Percentiles rank a stretch among this genome's conserved stretches.
Evolutionary conservation across 345 rosid genomes (phyloP).

Genomic region (Sisymbrium altissimum): DNA sequence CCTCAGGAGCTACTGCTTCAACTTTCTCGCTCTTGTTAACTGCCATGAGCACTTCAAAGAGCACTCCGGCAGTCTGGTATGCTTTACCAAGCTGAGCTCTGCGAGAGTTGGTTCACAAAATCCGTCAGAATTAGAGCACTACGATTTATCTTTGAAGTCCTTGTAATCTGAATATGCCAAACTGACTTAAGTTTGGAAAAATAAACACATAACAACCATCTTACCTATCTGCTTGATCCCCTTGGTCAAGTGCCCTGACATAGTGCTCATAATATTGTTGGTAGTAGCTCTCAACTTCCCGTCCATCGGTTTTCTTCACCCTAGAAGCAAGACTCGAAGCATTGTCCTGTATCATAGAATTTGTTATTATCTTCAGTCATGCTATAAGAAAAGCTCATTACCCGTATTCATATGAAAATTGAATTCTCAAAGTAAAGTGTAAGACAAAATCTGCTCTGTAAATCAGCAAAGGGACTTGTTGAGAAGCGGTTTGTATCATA

Average conservation of each 20-base stretch:
- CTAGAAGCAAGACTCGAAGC: slow-evolving; percentile 96
- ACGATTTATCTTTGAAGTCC: background rate
- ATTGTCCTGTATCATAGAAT: slow-evolving; percentile 52
- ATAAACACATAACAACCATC: background rate
- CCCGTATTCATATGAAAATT: background rate
- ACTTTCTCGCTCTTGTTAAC: slow-evolving; percentile 97
- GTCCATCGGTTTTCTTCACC: slow-evolving; percentile 89
- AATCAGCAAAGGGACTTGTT: background rate
- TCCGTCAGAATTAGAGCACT: slow-evolving; percentile 19
- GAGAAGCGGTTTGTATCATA: background rate
- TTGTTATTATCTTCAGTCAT: slow-evolving; percentile 2
- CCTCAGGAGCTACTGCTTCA: slow-evolving; percentile 99
- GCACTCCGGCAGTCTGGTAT: slow-evolving; percentile 97
- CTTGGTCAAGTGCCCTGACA: slow-evolving; percentile 87
- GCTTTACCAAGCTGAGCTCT: slow-evolving; percentile 99
- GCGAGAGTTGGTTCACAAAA: slow-evolving; percentile 22
- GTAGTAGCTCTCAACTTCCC: slow-evolving; percentile 91
- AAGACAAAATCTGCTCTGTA: background rate
- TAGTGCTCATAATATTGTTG: slow-evolving; percentile 90
- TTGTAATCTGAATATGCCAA: background rate
- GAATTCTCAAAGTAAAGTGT: background rate
- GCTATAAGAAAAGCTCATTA: background rate
- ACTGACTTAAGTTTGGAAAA: background rate
- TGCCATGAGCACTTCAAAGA: slow-evolving; percentile 95
- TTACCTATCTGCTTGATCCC: slow-evolving; percentile 95